These are phyloP conservation scores for Melanogaster broomeanus DNA, from an alignment of 768 basidiomycete species.

Conservation along the genomic window DNA sequence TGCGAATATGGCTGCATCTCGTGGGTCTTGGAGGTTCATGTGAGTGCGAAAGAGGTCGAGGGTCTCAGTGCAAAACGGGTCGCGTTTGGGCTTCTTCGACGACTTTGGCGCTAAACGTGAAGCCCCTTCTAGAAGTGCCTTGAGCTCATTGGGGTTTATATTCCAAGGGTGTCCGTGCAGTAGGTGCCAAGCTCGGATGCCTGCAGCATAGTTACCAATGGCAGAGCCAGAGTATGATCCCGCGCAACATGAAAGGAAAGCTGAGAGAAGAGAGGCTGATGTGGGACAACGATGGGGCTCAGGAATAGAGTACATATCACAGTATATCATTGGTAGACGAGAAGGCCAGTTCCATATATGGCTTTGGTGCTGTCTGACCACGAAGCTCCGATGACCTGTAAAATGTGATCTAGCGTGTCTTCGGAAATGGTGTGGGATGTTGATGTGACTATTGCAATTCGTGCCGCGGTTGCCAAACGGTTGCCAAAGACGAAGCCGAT, in stretches of 20 bases:
- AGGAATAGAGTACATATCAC: slow-evolving; percentile 33
- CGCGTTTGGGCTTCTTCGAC: slow-evolving; percentile 28
- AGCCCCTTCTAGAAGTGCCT: slow-evolving; percentile 23
- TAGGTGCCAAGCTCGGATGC: slow-evolving; percentile 47
- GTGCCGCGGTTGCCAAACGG: too few species aligned
- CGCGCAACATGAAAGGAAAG: slow-evolving; percentile 32
- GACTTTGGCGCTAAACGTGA: background rate
- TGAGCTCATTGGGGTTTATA: slow-evolving; percentile 24
- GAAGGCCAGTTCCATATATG: slow-evolving; percentile 41
- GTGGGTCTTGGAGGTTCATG: slow-evolving; percentile 28
- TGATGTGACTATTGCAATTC: too few species aligned
- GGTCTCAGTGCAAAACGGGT: slow-evolving; percentile 29
- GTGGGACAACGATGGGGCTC: slow-evolving; percentile 37
- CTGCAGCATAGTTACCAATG: slow-evolving; percentile 39
- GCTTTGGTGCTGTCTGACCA: slow-evolving; percentile 35
- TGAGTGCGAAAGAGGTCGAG: background rate
- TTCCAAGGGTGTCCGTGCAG: slow-evolving; percentile 41
- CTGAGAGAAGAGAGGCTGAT: slow-evolving; percentile 18
- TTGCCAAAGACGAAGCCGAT: too few species aligned
- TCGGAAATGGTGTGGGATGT: slow-evolving; percentile 13
- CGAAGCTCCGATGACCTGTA: slow-evolving; percentile 18
- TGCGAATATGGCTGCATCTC: slow-evolving; percentile 37
- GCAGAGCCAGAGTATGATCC: slow-evolving; percentile 36
- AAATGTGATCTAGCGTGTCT: slow-evolving; percentile 24
- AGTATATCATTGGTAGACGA: slow-evolving; percentile 43